A percentile compares a stretch with the other conserved stretches of the same genome.
phyloP scores from a whole-genome alignment of 768 basidiomycete genomes.

The Mrakia hoshinonis region DNA sequence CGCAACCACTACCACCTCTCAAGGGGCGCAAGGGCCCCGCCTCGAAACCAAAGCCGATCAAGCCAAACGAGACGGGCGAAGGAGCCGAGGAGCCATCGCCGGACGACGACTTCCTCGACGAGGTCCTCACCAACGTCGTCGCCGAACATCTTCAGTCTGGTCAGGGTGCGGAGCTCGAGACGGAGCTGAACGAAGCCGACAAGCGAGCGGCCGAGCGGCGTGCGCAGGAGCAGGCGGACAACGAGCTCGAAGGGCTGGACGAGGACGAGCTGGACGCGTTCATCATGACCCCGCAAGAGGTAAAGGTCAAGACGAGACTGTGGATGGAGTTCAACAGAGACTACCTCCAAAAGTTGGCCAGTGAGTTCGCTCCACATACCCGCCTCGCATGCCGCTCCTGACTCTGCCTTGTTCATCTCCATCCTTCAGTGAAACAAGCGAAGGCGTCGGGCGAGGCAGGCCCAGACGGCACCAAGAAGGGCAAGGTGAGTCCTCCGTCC shows the following conservation, averaged over 20 bases:
- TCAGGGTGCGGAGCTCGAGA: conserved; percentile 46
- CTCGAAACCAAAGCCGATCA: neutral
- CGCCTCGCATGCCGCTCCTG: neutral
- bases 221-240: conserved; percentile 41
- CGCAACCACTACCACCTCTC: neutral
- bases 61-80: neutral
- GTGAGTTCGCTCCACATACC: conserved; percentile 35
- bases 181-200: conserved; percentile 61
- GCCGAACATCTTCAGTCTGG: conserved; percentile 53
- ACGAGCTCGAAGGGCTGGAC: conserved; percentile 69
- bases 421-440: conserved; percentile 10
- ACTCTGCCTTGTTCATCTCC: neutral
- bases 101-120: conserved; percentile 56
- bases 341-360: conserved; percentile 77
- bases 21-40: neutral
- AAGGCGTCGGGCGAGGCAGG: conserved; percentile 22
- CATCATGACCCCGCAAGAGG: conserved; percentile 71
- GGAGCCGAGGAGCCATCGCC: conserved; percentile 36
- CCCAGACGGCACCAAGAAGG: conserved; percentile 10
- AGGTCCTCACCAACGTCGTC: conserved; percentile 61
- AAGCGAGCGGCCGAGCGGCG: conserved; percentile 44
- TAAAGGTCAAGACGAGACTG: conserved; percentile 74
- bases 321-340: conserved; percentile 93
- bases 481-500: neutral
- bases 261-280: conserved; percentile 74